These are phyloP conservation scores for Colletotrichum agaves DNA, from an alignment of 2,329 filamentous ascomycete genomes.

Conservation along the genomic window DNA sequence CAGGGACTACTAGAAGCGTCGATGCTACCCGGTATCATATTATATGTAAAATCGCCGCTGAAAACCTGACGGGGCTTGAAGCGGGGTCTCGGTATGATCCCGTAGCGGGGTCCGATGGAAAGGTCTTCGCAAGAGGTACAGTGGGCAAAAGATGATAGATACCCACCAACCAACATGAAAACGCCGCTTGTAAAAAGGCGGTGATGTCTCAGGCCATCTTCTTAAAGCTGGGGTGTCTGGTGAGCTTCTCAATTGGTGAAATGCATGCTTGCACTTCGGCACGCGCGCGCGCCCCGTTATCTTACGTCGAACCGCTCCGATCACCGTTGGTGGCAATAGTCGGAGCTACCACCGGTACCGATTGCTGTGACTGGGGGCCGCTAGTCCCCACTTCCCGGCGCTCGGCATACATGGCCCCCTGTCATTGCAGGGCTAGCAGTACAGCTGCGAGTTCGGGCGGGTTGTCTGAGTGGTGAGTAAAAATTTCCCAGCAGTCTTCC, in stretches of 20 bases:
- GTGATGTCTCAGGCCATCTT: background rate
- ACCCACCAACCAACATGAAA: slow-evolving; percentile 28
- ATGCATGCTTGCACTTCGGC: too few relatives aligned
- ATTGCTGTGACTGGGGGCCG: slow-evolving; percentile 9
- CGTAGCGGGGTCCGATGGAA: background rate
- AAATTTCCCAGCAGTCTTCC: slow-evolving; percentile 35
- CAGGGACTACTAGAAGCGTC: slow-evolving; percentile 68
- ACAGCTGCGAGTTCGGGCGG: slow-evolving; percentile 35
- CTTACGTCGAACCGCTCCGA: background rate
- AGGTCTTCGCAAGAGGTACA: background rate
- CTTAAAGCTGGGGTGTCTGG: too few relatives aligned
- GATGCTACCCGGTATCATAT: background rate
- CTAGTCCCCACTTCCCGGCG: slow-evolving; percentile 33
- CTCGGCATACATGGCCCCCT: slow-evolving; percentile 28
- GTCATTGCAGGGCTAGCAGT: slow-evolving; percentile 33
- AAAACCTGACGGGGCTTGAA: background rate
- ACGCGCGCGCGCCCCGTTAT: background rate
- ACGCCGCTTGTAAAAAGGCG: background rate
- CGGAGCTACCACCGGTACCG: slow-evolving; percentile 17
- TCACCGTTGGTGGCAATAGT: slow-evolving; percentile 4
- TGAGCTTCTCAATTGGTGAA: too few relatives aligned
- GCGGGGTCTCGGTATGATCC: background rate
- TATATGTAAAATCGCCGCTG: background rate
- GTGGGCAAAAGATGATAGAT: slow-evolving; percentile 27
- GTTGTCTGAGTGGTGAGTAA: slow-evolving; percentile 27